phyloP scores from a whole-genome alignment of 345 rosid species.

The Acer campestre region DNA sequence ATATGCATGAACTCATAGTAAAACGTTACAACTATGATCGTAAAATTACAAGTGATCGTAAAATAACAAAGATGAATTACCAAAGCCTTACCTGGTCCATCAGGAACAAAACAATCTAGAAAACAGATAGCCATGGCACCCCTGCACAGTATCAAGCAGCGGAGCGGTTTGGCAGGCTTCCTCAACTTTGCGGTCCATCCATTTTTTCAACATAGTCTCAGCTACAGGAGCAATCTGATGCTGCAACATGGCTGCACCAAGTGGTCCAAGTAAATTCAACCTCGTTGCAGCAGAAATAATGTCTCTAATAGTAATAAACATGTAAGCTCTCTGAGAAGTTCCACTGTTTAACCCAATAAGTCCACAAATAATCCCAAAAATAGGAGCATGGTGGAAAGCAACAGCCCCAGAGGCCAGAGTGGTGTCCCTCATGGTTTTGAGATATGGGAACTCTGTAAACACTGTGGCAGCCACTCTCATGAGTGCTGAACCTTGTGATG shows the following conservation, averaged over 20 bases:
- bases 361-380: conserved; percentile 82
- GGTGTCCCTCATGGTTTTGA: conserved; percentile 53
- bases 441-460: conserved; percentile 59
- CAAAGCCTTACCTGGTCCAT: conserved; percentile 14
- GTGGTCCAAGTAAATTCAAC: conserved; percentile 76
- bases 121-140: conserved; percentile 79
- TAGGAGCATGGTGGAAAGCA: conserved; percentile 76
- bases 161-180: conserved; percentile 90
- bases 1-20: too few relatives aligned
- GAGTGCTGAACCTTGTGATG: conserved; percentile 80
- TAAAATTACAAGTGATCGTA: too few relatives aligned
- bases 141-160: conserved; percentile 75
- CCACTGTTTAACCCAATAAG: conserved; percentile 61
- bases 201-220: conserved; percentile 51
- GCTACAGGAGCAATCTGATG: conserved; percentile 66
- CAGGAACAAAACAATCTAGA: conserved; percentile 85
- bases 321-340: conserved; percentile 73
- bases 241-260: conserved; percentile 82
- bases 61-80: background rate
- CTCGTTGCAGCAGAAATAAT: conserved; percentile 83
- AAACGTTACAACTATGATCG: too few relatives aligned
- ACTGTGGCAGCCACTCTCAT: conserved; percentile 73
- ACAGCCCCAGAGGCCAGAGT: conserved; percentile 38
- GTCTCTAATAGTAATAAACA: conserved; percentile 81
- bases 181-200: conserved; percentile 65